Evolutionary conservation across 2,329 filamentous ascomycete genomes (phyloP).

Genomic region (Botrytis galanthina): DNA sequence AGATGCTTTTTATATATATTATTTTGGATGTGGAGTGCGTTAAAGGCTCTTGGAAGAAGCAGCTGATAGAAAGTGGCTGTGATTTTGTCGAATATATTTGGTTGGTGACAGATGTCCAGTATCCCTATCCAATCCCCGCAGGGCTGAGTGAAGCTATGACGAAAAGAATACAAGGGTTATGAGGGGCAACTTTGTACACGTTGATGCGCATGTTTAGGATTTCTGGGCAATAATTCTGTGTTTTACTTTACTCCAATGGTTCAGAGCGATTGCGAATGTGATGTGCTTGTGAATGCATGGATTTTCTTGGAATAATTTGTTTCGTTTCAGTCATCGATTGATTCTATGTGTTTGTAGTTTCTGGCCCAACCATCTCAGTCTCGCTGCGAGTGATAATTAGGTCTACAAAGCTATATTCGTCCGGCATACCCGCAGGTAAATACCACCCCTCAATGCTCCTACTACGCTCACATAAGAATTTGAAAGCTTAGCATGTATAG

Average conservation of each 20-base stretch:
- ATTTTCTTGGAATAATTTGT: neutral
- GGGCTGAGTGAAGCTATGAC: conserved; percentile 27
- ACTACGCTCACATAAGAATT: neutral
- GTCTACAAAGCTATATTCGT: too few relatives aligned
- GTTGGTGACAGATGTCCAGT: conserved; percentile 19
- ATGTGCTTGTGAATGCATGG: neutral
- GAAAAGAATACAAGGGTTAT: neutral
- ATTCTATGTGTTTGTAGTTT: neutral
- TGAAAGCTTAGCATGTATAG: neutral
- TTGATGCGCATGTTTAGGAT: conserved; percentile 15
- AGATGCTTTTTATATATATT: neutral
- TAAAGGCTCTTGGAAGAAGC: neutral
- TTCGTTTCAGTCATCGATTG: neutral
- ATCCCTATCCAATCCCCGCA: conserved; percentile 15
- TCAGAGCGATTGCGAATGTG: neutral
- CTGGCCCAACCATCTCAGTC: neutral
- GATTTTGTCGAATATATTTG: neutral
- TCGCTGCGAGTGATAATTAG: neutral
- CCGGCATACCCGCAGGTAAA: neutral
- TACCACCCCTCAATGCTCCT: neutral
- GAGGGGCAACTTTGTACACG: conserved; percentile 20
- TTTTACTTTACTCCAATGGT: neutral
- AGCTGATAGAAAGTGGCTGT: conserved; percentile 15
- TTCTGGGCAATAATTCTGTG: neutral
- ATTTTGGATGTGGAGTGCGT: neutral